Evolutionary conservation across 352 stramenopile genomes (phyloP), one percentile per base, ranked within the genome.

Genomic region (Pythium apleroticum): DNA sequence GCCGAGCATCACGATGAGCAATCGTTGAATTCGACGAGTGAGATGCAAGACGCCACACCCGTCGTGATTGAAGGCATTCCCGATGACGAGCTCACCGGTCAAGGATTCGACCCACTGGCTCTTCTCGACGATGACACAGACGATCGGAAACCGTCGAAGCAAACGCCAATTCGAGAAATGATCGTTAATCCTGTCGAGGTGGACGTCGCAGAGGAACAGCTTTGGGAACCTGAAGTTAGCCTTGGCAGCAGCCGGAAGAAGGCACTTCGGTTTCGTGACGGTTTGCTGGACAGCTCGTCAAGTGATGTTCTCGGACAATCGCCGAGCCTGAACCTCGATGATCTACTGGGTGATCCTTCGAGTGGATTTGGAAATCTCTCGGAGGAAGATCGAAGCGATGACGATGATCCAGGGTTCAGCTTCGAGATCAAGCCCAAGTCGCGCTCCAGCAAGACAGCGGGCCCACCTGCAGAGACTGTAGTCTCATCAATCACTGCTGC

Each of bases 391-490:
- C 22, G 17, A 28, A 45, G 11, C 12, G 27, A 56, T 39, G 37
- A 56, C 1, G 56, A 52, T 8, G 56, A 57, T 1, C 48, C 60
- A 27, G 17, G n/a, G 22, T 70, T 89, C 54, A 88, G 69, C 31
- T 91, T 91, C 60, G 82, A 91, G 41, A 66, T 88, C 60, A 74
- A 82, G 31, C 31, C 66, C 22, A 69, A 50, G 72, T 75, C 63
- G 64, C 72, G 64, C 62, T 27, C 6, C n/a, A 30, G 46, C 12
- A 27, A 53, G 25, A 17, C 20, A 17, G 22, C 37, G 12, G 20
- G 5, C 9, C 46, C 1, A 19, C n/a, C 46, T 31, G 22, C 19
- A 4, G 22, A 19, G 22, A 30, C 14, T 8, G 22, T 14, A 22
- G 49, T 24, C 6, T 4, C 11, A 37, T 1, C 10, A 22, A 17